phyloP scores from a whole-genome alignment of 805 yeast species.

The Dipodascus geniculatus region DNA sequence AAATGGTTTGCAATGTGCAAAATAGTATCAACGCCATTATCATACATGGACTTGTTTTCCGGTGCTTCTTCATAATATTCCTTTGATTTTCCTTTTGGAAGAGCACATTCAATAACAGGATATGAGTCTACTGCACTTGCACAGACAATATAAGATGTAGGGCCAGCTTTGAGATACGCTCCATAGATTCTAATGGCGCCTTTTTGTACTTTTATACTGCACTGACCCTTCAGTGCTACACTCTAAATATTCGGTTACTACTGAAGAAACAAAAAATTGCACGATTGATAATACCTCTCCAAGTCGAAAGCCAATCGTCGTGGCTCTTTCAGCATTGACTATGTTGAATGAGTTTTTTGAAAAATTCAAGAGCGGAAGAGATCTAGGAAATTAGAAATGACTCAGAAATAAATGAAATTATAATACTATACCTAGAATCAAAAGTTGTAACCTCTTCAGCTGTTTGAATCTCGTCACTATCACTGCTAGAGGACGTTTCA shows the following conservation, averaged over 20 bases:
- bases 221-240: slow-evolving; percentile 22
- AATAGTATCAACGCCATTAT: slow-evolving; percentile 5
- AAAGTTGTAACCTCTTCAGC: not conserved
- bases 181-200: slow-evolving; percentile 24
- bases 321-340: not conserved
- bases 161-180: slow-evolving; percentile 13
- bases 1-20: slow-evolving; percentile 5
- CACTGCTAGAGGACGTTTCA: not conserved
- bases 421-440: no score
- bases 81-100: slow-evolving; percentile 3
- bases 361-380: no score
- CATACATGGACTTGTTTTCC: slow-evolving; percentile 6
- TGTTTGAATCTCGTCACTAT: not conserved
- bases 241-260: slow-evolving; percentile 6
- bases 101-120: slow-evolving; percentile 14
- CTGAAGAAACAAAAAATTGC: not conserved
- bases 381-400: no score
- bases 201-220: slow-evolving; percentile 16
- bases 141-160: slow-evolving; percentile 7
- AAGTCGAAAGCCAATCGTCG: not conserved
- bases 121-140: slow-evolving; percentile 15
- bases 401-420: no score
- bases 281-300: not conserved
- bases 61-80: slow-evolving; percentile 4
- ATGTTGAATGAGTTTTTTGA: not conserved